Evolutionary conservation across 257 asterid species (phyloP), one percentile per base, ranked within the genome.

Genomic region (Lantana camara): DNA sequence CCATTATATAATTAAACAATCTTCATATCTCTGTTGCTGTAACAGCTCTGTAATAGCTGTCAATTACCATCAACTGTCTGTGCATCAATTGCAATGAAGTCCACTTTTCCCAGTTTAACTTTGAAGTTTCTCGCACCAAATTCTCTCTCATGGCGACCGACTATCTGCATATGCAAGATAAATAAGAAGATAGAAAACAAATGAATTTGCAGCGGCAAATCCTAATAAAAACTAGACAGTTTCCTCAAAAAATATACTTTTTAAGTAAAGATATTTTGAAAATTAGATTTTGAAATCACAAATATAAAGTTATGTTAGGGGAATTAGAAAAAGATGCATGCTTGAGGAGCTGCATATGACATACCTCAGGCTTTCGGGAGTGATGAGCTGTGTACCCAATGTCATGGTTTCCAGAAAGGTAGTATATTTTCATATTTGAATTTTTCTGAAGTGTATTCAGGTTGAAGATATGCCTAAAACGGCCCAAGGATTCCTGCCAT

Each of bases 361-460:
- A 22, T 74, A 93, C 97, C 92, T 86, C 85, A 15, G 95, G 91
- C 68, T 74, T 69, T 27, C 40, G 87, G 29, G 94, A 77, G 80
- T 71, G 77, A 67, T 76, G 66, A 80, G 90, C 85, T 37, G 91
- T 68, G 64, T 93, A 93, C 23, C 97, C 97, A 22, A 74, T 79
- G 68, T 93, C 99, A 80, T 93, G 99, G 79, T 93, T 93, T 64
- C 99, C 99, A 64, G 90, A 69, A 58, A 93, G 87, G 72, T 81
- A 84, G 76, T 76, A 60, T 40, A 81, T 68, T 75, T 82, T 75
- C 22, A 70, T 56, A 53, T 77, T 84, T 72, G 83, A 68, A 61
- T 73, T 66, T 78, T 77, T 67, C 80, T 75, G 80, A 70, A 87
- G 87, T 77, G 66, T 63, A 67, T 90, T 80, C 82, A 88, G 83